Evolutionary conservation across 768 basidiomycete genomes (phyloP).

Genomic region (Tylopilus rubrobrunneus): DNA sequence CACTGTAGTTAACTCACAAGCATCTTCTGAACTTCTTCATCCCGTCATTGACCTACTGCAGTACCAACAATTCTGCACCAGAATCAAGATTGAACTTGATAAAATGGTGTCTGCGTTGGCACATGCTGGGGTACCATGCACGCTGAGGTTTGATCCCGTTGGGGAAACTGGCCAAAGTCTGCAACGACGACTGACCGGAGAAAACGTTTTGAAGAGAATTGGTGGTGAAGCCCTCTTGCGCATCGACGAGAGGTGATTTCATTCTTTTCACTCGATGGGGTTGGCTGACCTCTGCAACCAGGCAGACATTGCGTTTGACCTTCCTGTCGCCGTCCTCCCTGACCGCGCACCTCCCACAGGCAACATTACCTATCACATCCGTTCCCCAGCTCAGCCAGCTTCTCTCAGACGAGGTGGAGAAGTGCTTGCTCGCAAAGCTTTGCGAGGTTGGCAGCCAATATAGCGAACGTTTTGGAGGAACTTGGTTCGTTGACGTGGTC

Average conservation of each 20-base stretch:
- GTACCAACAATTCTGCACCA: constrained; percentile 69
- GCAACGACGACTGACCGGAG: constrained; percentile 42
- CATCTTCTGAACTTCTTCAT: constrained; percentile 55
- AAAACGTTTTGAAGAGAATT: constrained; percentile 39
- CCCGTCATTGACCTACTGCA: constrained; percentile 78
- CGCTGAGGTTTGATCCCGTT: constrained; percentile 56
- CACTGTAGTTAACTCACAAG: constrained; percentile 3
- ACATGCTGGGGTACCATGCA: constrained; percentile 51
- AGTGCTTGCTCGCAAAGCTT: constrained; percentile 63
- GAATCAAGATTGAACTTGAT: constrained; percentile 55
- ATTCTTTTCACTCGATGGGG: neutral
- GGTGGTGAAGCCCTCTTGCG: constrained; percentile 73
- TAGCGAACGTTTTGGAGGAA: constrained; percentile 48
- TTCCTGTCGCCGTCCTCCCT: constrained; percentile 72
- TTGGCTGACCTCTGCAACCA: constrained; percentile 23
- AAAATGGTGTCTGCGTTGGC: constrained; percentile 47
- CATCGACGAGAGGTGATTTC: constrained; percentile 59
- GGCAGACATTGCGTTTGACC: constrained; percentile 73
- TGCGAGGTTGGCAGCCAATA: constrained; percentile 61
- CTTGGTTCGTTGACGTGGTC: constrained; percentile 77
- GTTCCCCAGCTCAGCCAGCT: constrained; percentile 74
- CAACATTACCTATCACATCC: constrained; percentile 68
- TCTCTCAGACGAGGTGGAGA: constrained; percentile 73
- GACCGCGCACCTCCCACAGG: constrained; percentile 76
- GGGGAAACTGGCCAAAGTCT: constrained; percentile 65